Base-by-base conservation (phyloP, 345 rosid genomes). In the Capsella bursapastoris region DNA sequence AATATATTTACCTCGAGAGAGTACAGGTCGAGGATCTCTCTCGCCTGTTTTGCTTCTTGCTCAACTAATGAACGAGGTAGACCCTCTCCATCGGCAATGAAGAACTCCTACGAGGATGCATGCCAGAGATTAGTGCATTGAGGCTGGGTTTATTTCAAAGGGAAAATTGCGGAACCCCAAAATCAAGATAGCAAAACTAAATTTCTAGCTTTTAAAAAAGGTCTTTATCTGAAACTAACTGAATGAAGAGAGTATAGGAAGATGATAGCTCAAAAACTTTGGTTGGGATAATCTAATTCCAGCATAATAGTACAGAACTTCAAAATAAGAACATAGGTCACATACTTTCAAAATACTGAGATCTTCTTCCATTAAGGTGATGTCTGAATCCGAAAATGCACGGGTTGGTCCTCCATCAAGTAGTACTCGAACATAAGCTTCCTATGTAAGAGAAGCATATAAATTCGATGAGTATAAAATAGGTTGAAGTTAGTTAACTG, bases 361-460 rank as follows among this genome's bases (percentile, higher is more conserved):
- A 83, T 95, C 99, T 49, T 87, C 99, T 83, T 92, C 96, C 89
- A 95, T 81, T 82, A 91, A 59, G 25, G 64, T 44, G 68, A 89
- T 69, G 84, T 92, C 97, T 59, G 92, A 82, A 79, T 92, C 89
- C 37, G 96, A 86, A 75, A 86, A 95, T 51, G 97, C 93, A 55
- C 93, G 93, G 47, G 91, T 86, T 68, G 97, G 93, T 45, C 99
- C 97, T 78, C 99, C 99, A 77, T 95, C 90, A 78, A 95, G 90
- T 82, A 92, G 77, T 60, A 92, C 86, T 89, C 97, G 85, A 65
- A 85, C 80, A 77, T 74, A 92, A 66, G 88, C 96, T 70, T 89
- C 95, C 97, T 90, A 73, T 65, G 80, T 28, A 29, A 80, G 70
- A 50, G 59, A 79, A 52, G 55, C 12, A 70, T 22, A 47, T 40